Conservation (phyloP, 257 asterid genomes). For the Penstemon eatonii region DNA sequence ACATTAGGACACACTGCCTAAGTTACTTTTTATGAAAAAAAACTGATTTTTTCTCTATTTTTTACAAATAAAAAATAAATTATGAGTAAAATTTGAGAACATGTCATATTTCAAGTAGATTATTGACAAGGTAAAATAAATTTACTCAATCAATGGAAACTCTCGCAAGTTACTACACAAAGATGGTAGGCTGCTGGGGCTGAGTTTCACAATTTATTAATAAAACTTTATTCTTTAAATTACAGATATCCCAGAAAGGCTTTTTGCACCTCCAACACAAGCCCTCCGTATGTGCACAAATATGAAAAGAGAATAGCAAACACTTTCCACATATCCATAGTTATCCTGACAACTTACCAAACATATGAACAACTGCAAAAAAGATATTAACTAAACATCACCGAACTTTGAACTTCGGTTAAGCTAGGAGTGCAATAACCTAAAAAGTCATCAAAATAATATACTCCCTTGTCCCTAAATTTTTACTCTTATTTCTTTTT, state of each 20-base stretch:
- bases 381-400: conserved; percentile 4
- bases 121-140: conserved; percentile 10
- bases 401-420: conserved; percentile 7
- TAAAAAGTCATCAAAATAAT: conserved; percentile 6
- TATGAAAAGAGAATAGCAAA: conserved; percentile 8
- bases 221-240: not conserved
- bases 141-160: not conserved
- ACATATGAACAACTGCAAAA: conserved; percentile 11
- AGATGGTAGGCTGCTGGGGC: not conserved
- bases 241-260: conserved; percentile 4
- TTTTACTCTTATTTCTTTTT: too few species aligned
- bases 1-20: too few species aligned
- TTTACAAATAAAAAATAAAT: too few species aligned
- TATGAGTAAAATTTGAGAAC: conserved; percentile 12
- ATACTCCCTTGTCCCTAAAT: not conserved
- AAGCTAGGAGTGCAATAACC: conserved; percentile 20
- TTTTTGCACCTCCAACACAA: conserved; percentile 17
- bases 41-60: too few species aligned
- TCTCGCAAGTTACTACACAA: conserved; percentile 8
- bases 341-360: conserved; percentile 2
- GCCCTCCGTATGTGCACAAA: not conserved
- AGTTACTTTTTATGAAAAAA: too few species aligned
- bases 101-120: too few species aligned
- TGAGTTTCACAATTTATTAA: not conserved
- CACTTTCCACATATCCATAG: conserved; percentile 13